These are phyloP conservation scores for Plicaturopsis crispa DNA, from an alignment of 768 basidiomycete species.

Conservation along the genomic window DNA sequence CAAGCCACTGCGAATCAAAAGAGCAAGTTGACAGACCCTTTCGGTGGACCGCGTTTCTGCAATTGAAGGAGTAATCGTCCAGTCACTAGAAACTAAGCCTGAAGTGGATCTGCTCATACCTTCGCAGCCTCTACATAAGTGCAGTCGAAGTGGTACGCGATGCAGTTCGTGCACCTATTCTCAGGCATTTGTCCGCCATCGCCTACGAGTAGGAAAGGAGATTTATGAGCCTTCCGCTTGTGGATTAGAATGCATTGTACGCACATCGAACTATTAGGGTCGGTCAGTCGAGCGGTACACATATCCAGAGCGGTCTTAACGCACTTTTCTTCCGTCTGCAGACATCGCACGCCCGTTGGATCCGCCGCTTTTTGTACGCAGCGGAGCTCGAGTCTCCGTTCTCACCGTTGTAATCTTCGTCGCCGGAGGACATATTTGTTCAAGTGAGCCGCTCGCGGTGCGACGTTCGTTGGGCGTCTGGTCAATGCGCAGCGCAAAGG, in stretches of 20 bases:
- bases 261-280: constrained; percentile 52
- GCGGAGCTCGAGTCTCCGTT: constrained; percentile 24
- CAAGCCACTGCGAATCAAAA: constrained; percentile 19
- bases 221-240: neutral
- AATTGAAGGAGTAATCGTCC: neutral
- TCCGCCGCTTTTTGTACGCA: constrained; percentile 56
- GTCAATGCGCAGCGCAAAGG: too few species aligned
- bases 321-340: constrained; percentile 81
- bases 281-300: constrained; percentile 6
- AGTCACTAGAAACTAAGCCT: neutral
- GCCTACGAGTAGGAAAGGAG: constrained; percentile 27
- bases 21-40: constrained; percentile 35
- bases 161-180: constrained; percentile 59
- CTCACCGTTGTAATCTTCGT: constrained; percentile 50
- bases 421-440: constrained; percentile 70
- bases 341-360: constrained; percentile 76
- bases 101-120: constrained; percentile 29
- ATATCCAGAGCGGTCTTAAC: constrained; percentile 12
- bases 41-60: constrained; percentile 54
- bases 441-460: too few species aligned
- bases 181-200: constrained; percentile 64
- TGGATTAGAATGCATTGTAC: constrained; percentile 11
- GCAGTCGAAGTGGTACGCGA: constrained; percentile 50
- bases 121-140: constrained; percentile 65
- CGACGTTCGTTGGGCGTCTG: too few species aligned